Evolutionary conservation across 805 yeast species (phyloP), one percentile per base, ranked within the genome.

Genomic region (Huiozyma sinensis): DNA sequence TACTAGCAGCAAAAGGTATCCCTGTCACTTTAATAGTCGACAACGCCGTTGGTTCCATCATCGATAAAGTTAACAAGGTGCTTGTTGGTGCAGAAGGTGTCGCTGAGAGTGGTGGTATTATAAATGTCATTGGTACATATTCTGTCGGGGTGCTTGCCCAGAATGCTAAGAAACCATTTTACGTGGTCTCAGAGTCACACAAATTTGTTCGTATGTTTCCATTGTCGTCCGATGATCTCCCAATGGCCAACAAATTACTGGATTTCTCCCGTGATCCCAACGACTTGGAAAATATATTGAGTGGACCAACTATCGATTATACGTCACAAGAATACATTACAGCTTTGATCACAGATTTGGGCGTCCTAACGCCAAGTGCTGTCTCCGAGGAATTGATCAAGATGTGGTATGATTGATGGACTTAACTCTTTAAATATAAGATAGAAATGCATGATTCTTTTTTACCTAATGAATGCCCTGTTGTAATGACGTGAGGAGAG

Each of bases 81-180:
- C 75, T 92, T 51, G 92, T 92, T 51, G 99, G 99, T 44, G 98
- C 98, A 1, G 98, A 92, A 65, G 99, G 99, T 53, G 99, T 92
- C 4, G 95, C 95, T 3, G 99, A 92, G 68, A 83, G 94, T 61
- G 99, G 99, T 45, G 99, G 99, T 32, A 87, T 94, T 40, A 90
- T 92, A 53, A 92, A 92, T 64, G 89, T 84, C 53, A 81, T 92
- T 49, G 99, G 99, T 6, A 81, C 95, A 1, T 92, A 86, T 64
- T 96, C 92, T 57, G 82, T 90, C 40, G 97, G 97, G 35, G 90
- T 92, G 39, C 67, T 92, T 46, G 95, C 97, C 3, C 82, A 84
- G 54, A 79, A 83, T 47, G 84, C 95, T 48, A 83, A 87, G 60
- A 90, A 87, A 61, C 98, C 97, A 5, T 76, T 92, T 39, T 92